phyloP scores from a whole-genome alignment of 352 stramenopile species.

The Pythium sukuiense region DNA sequence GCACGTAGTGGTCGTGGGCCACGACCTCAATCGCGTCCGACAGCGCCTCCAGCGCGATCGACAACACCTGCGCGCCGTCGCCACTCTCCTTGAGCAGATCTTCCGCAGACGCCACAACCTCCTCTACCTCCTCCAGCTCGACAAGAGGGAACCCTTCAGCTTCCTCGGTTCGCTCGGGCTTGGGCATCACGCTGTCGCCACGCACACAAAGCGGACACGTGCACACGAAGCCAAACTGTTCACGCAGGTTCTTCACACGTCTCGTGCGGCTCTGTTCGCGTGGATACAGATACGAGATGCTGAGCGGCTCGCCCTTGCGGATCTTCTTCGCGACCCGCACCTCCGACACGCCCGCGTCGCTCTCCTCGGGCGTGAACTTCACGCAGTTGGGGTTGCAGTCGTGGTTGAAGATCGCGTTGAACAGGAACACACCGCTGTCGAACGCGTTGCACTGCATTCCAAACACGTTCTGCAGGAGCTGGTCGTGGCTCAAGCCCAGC shows the following conservation, averaged over 20 bases:
- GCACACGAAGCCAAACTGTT: slow-evolving; percentile 93
- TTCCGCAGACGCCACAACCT: slow-evolving; percentile 54
- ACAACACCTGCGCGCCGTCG: slow-evolving; percentile 53
- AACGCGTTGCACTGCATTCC: slow-evolving; percentile 95
- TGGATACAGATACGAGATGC: slow-evolving; percentile 93
- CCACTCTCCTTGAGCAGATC: slow-evolving; percentile 56
- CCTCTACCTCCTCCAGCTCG: slow-evolving; percentile 62
- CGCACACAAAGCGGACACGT: slow-evolving; percentile 61
- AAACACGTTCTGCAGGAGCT: slow-evolving; percentile 88
- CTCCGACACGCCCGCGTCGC: slow-evolving; percentile 78
- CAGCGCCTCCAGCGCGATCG: slow-evolving; percentile 73
- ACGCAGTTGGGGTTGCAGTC: slow-evolving; percentile 94
- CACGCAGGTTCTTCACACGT: slow-evolving; percentile 75
- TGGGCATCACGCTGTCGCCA: slow-evolving; percentile 65
- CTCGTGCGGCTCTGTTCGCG: slow-evolving; percentile 85
- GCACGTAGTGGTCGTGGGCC: slow-evolving; percentile 84
- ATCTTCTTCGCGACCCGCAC: slow-evolving; percentile 88
- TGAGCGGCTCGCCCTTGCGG: slow-evolving; percentile 86
- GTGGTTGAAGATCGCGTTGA: slow-evolving; percentile 96
- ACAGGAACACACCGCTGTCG: slow-evolving; percentile 91
- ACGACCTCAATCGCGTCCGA: slow-evolving; percentile 82
- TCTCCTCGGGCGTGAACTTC: slow-evolving; percentile 85
- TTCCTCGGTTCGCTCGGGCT: slow-evolving; percentile 26
- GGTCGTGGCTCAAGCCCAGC: slow-evolving; percentile 50
- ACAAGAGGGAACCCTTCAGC: slow-evolving; percentile 18